These are phyloP conservation scores for Pistacia integerrima DNA, from an alignment of 345 rosid genomes.

Conservation along the genomic window DNA sequence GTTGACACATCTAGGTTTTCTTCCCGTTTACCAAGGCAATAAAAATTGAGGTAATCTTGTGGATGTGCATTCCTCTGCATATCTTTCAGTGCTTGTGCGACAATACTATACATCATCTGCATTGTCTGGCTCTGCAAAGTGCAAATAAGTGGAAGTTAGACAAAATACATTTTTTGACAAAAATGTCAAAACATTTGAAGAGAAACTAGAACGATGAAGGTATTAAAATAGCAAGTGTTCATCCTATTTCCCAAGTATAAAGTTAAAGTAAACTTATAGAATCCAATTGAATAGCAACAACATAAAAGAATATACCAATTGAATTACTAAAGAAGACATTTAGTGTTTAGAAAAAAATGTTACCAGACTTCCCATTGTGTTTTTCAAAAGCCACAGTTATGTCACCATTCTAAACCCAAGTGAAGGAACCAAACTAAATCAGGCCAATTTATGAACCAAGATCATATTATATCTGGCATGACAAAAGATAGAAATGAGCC, in stretches of 20 bases:
- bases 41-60: constrained; percentile 91
- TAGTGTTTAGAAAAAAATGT: no score
- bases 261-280: no score
- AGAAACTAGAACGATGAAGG: constrained; percentile 1
- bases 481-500: not conserved
- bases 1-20: constrained; percentile 27
- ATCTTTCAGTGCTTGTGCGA: constrained; percentile 59
- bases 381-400: no score
- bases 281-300: no score
- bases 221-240: not conserved
- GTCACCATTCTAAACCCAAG: no score
- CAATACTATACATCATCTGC: constrained; percentile 79
- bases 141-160: constrained; percentile 14
- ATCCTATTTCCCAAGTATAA: no score
- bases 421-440: no score
- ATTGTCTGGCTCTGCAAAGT: constrained; percentile 82
- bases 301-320: no score
- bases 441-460: not conserved
- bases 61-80: constrained; percentile 61
- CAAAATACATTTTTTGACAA: not conserved
- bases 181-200: not conserved
- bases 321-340: no score
- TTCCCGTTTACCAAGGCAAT: constrained; percentile 85
- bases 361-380: no score
- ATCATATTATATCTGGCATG: not conserved